Evolutionary conservation across 495 filamentous ascomycete species (phyloP).

Genomic region (Talaromyces trachyspermus): DNA sequence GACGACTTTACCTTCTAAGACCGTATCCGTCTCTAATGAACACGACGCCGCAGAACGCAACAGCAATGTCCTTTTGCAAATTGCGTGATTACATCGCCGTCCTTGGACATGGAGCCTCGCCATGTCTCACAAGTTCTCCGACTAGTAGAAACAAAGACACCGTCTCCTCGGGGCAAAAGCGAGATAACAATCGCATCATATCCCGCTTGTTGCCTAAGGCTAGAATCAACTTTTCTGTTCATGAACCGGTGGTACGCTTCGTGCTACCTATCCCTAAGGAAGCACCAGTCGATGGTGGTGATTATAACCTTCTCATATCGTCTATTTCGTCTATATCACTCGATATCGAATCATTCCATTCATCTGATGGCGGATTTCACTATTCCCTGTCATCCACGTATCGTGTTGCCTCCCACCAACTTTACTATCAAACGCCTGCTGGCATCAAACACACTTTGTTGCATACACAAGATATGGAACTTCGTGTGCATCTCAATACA

Average conservation of each 20-base stretch:
- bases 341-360: slow-evolving; percentile 92
- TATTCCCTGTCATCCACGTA: slow-evolving; percentile 79
- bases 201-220: slow-evolving; percentile 93
- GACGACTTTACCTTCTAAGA: slow-evolving; percentile 92
- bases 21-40: slow-evolving; percentile 69
- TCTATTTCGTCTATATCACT: slow-evolving; percentile 87
- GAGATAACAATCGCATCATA: slow-evolving; percentile 58
- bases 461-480: slow-evolving; percentile 74
- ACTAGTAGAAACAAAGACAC: slow-evolving; percentile 55
- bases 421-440: slow-evolving; percentile 89
- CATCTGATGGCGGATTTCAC: slow-evolving; percentile 71
- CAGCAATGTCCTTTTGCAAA: slow-evolving; percentile 96
- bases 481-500: slow-evolving; percentile 77
- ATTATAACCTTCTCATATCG: slow-evolving; percentile 91
- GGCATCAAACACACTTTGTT: slow-evolving; percentile 78
- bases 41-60: slow-evolving; percentile 79
- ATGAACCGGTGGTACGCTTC: slow-evolving; percentile 90
- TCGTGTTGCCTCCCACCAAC: slow-evolving; percentile 75
- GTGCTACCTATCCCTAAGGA: slow-evolving; percentile 68
- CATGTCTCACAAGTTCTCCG: slow-evolving; percentile 81
- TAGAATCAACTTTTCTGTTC: slow-evolving; percentile 88
- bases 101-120: slow-evolving; percentile 87
- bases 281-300: slow-evolving; percentile 44
- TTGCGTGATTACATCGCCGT: slow-evolving; percentile 90
- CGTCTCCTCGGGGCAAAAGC: slow-evolving; percentile 39